These are phyloP conservation scores for Ceratocystis huliohia DNA, from an alignment of 2,329 filamentous ascomycete species.

Conservation along the genomic window DNA sequence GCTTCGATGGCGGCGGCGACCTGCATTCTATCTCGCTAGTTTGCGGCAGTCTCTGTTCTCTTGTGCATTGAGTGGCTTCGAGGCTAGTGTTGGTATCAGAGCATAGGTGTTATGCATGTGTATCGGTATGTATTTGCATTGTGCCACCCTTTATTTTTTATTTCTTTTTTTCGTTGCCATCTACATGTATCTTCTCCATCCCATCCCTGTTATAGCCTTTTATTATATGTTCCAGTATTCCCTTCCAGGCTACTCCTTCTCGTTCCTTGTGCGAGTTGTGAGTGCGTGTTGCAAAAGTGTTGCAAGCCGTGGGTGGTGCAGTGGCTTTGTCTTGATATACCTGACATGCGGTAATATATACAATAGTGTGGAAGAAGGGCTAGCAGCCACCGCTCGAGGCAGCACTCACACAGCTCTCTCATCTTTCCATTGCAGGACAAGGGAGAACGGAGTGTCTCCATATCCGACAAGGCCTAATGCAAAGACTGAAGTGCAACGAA, in stretches of 20 bases:
- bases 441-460: not conserved
- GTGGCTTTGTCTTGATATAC: not conserved
- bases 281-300: not conserved
- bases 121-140: not conserved
- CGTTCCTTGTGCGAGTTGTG: not conserved
- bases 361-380: too few species aligned
- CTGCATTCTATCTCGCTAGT: constrained; percentile 18
- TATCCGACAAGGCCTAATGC: not conserved
- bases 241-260: not conserved
- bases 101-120: not conserved
- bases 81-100: not conserved
- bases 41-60: constrained; percentile 1
- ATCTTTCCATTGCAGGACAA: too few species aligned
- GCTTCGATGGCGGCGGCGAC: constrained; percentile 10
- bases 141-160: not conserved
- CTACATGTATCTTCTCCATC: not conserved
- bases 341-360: not conserved
- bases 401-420: too few species aligned
- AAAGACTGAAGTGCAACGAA: not conserved
- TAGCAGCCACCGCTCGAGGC: too few species aligned
- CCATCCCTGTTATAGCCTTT: not conserved
- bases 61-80: constrained; percentile 12
- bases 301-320: not conserved
- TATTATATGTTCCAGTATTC: not conserved
- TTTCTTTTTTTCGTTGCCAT: not conserved